These are phyloP conservation scores for Gonium pectorale DNA, from an alignment of 139 green algal genomes.

Conservation along the genomic window DNA sequence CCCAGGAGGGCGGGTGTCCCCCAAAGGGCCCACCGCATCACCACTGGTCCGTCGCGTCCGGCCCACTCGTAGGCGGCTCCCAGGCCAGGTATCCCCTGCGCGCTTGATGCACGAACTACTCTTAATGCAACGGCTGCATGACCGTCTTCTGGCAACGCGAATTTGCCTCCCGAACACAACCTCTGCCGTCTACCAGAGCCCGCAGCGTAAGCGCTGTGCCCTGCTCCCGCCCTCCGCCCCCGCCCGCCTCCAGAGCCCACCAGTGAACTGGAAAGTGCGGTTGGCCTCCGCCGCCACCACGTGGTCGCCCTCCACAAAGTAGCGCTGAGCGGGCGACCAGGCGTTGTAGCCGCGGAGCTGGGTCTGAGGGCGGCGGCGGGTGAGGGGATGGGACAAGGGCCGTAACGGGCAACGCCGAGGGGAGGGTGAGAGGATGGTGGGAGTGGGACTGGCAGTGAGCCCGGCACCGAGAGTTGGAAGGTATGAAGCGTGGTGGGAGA, in stretches of 20 bases:
- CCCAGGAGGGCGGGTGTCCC: too few relatives aligned
- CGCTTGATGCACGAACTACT: too few relatives aligned
- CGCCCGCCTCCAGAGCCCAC: background rate
- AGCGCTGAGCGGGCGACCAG: constrained; percentile 55
- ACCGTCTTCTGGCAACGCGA: too few relatives aligned
- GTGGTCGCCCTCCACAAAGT: constrained; percentile 67
- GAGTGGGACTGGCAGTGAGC: background rate
- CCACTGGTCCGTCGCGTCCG: too few relatives aligned
- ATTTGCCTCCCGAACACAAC: too few relatives aligned
- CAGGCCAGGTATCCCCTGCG: too few relatives aligned
- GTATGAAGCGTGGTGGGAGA: background rate
- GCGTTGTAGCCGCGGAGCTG: constrained; percentile 43
- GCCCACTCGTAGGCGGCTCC: too few relatives aligned
- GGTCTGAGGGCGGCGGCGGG: background rate
- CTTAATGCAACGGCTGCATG: too few relatives aligned
- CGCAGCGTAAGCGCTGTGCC: too few relatives aligned
- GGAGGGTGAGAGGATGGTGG: background rate
- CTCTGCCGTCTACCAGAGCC: too few relatives aligned
- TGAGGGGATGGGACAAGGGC: background rate
- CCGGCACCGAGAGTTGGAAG: background rate
- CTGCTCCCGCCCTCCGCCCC: background rate
- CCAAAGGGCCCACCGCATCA: too few relatives aligned
- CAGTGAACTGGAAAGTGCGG: constrained; percentile 63
- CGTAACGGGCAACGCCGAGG: background rate
- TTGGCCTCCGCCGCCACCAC: constrained; percentile 55